Conservation (phyloP, 441 rosid genomes). For the Geranium incanum region DNA sequence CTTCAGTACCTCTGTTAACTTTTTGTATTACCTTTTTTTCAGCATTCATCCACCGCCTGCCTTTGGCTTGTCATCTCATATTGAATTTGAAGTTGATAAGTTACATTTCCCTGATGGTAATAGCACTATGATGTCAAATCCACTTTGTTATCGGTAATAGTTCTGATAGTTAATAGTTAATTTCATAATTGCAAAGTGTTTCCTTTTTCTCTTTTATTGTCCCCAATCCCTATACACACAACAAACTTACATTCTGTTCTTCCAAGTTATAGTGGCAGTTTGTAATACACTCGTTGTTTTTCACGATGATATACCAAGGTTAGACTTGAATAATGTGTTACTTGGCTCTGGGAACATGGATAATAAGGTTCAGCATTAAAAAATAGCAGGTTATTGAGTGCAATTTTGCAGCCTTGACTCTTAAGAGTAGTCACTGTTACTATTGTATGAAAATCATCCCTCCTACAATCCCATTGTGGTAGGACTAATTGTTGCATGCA, state of each 20-base stretch:
- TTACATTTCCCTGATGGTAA: constrained; percentile 22
- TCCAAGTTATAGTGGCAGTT: neutral
- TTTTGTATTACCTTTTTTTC: constrained; percentile 17
- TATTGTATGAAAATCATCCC: neutral
- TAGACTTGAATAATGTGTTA: neutral
- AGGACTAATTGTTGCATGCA: neutral
- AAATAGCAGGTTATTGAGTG: neutral
- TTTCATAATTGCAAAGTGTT: constrained; percentile 10
- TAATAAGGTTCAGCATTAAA: neutral
- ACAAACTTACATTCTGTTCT: neutral
- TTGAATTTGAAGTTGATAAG: constrained; percentile 21
- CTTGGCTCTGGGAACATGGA: neutral
- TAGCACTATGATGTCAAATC: constrained; percentile 17
- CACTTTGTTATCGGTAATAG: constrained; percentile 29
- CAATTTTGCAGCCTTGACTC: neutral
- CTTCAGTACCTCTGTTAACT: constrained; percentile 3
- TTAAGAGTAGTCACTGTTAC: neutral
- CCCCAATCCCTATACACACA: neutral
- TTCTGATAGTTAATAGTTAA: constrained; percentile 22
- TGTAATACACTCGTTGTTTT: neutral
- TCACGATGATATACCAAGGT: neutral
- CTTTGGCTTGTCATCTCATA: constrained; percentile 42
- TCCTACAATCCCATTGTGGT: neutral
- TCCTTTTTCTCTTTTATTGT: neutral
- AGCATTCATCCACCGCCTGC: constrained; percentile 52